phyloP scores from a whole-genome alignment of 2,329 filamentous ascomycete species.

The Dactylellina leptospora region DNA sequence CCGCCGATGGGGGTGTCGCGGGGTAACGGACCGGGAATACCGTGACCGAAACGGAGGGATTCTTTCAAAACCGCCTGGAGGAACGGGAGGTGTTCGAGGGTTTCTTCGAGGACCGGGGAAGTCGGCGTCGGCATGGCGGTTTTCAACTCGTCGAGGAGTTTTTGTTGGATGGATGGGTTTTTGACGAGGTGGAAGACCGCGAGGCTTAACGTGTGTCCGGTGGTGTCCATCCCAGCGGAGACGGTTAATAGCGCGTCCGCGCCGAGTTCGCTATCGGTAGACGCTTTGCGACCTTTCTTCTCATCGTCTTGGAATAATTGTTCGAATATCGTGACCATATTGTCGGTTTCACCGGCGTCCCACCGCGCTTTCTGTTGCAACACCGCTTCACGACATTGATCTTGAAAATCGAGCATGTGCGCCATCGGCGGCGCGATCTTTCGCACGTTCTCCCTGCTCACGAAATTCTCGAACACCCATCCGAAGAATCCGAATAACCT shows the following conservation, averaged over 20 bases:
- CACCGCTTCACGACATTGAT: constrained; percentile 16
- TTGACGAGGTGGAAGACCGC: constrained; percentile 38
- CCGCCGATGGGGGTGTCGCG: constrained; percentile 25
- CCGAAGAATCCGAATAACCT: background rate
- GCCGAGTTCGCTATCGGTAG: constrained; percentile 24
- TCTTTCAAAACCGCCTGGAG: constrained; percentile 41
- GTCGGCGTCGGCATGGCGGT: constrained; percentile 19
- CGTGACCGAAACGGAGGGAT: constrained; percentile 28
- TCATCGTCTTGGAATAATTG: constrained; percentile 40
- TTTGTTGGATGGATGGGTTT: constrained; percentile 26
- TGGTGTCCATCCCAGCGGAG: constrained; percentile 51
- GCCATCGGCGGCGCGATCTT: constrained; percentile 4
- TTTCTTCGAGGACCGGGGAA: constrained; percentile 18
- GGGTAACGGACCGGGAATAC: constrained; percentile 29
- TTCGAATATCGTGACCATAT: constrained; percentile 43
- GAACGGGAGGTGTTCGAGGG: constrained; percentile 23
- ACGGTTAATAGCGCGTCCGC: constrained; percentile 41
- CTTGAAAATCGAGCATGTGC: constrained; percentile 19
- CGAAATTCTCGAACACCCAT: constrained; percentile 12
- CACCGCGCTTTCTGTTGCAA: constrained; percentile 24
- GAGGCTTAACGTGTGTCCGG: constrained; percentile 38
- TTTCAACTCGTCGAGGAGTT: constrained; percentile 40
- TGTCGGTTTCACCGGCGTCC: constrained; percentile 21
- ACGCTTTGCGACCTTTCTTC: constrained; percentile 34
- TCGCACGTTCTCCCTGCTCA: background rate